Evolutionary conservation across 2,329 filamentous ascomycete species (phyloP), one percentile per base, ranked within the genome.

Genomic region (Phyllosticta paracitricarpa): DNA sequence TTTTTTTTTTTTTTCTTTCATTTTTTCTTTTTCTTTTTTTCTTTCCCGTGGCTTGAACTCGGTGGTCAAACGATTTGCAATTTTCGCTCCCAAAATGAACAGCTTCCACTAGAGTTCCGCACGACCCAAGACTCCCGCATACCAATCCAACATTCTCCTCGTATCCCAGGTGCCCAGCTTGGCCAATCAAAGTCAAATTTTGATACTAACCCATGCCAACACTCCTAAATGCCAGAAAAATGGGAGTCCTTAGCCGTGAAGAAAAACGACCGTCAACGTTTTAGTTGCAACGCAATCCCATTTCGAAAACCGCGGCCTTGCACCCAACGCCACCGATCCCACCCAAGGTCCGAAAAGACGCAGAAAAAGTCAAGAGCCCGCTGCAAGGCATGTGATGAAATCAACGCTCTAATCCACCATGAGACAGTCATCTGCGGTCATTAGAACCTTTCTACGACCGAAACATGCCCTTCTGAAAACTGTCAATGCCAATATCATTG

Each of bases 381-480:
- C n/a, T 48, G 17, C 12, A n/a, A 48, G 40, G n/a, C n/a, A n/a
- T 48, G 40, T 48, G 5, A n/a, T 48, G 14, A 48, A 48, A n/a
- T n/a, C 40, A 4, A n/a, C 40, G 6, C 14, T 48, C 40, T 48
- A 48, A 8, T 30, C 40, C 17, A 3, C 17, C 12, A n/a, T 14
- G 4, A 48, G 40, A n/a, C 40, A n/a, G 14, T 48, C 40, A n/a
- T 5, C 40, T 48, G 12, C n/a, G 14, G 4, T n/a, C 17, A 48
- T 2, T 22, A 22, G 40, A n/a, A 2, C 1, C 14, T 17, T 57
- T 59, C 78, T 74, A 86, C 59, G 84, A 85, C 73, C 87, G 85
- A 69, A 88, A 88, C 19, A 83, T 82, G 59, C 84, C 84, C 75
- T 87, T 87, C 72, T 88, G 86, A 72, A 89, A 89, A 68, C 84